Evolutionary conservation across 495 filamentous ascomycete genomes (phyloP).

Genomic region (Podospora comata): DNA sequence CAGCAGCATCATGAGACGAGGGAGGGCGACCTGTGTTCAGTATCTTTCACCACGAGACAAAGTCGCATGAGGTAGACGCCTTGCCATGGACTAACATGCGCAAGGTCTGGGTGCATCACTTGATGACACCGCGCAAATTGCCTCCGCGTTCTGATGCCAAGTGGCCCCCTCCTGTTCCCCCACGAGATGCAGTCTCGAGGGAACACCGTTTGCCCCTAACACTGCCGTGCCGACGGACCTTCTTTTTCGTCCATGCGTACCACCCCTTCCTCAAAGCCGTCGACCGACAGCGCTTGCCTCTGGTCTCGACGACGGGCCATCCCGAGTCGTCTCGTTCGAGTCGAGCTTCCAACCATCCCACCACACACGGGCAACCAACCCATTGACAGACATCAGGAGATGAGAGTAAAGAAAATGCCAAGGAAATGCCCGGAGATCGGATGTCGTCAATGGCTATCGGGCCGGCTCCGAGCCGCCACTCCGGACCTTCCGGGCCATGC

Average conservation of each 20-base stretch:
- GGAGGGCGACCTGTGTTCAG: not conserved
- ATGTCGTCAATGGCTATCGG: not conserved
- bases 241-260: not conserved
- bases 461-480: not conserved
- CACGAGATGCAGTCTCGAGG: not conserved
- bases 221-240: not conserved
- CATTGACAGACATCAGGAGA: not conserved
- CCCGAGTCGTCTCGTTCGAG: not conserved
- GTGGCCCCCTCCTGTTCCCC: not conserved
- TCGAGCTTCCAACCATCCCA: not conserved
- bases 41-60: not conserved
- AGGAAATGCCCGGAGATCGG: not conserved
- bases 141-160: not conserved
- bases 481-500: not conserved
- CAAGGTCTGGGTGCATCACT: not conserved
- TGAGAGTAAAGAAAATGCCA: not conserved
- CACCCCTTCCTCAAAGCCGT: not conserved
- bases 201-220: not conserved
- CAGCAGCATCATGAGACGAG: not conserved
- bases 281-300: not conserved
- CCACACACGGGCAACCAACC: not conserved
- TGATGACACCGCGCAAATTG: not conserved
- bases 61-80: not conserved
- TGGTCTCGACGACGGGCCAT: not conserved
- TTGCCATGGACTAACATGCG: not conserved